Percentiles rank a stretch among this genome's conserved stretches.
Conservation (phyloP, 1,284 basidiomycete genomes). For the Apiotrichum veenhuisii region DNA sequence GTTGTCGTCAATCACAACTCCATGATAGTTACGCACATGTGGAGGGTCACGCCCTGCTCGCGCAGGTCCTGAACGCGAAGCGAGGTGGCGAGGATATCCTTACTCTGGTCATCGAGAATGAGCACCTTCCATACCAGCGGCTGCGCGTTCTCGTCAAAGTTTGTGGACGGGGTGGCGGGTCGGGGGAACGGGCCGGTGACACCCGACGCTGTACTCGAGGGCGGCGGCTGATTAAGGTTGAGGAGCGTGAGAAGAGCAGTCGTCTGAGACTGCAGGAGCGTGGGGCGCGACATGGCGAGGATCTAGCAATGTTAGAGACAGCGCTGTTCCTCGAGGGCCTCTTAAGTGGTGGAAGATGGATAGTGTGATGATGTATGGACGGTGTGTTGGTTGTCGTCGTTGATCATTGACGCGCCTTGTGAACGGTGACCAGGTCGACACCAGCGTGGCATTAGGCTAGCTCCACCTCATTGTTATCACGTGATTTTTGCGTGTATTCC, state of each 20-base stretch:
- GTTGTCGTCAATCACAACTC: slow-evolving; percentile 3
- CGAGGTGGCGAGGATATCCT: slow-evolving; percentile 92
- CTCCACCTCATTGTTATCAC: not conserved
- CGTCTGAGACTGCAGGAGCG: slow-evolving; percentile 53
- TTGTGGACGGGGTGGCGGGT: slow-evolving; percentile 31
- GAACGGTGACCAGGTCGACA: not conserved
- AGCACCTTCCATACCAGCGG: slow-evolving; percentile 96
- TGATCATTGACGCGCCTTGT: no score
- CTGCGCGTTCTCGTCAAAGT: slow-evolving; percentile 45
- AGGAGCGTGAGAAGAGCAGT: slow-evolving; percentile 53
- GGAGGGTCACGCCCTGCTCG: slow-evolving; percentile 93
- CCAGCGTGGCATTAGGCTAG: not conserved
- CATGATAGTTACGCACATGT: slow-evolving; percentile 69
- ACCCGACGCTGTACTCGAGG: slow-evolving; percentile 23
- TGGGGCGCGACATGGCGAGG: slow-evolving; percentile 38
- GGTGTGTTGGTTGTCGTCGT: no score
- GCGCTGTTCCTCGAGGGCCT: not conserved
- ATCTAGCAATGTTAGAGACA: not conserved
- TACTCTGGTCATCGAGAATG: slow-evolving; percentile 89
- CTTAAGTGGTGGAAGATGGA: not conserved
- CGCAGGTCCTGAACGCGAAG: slow-evolving; percentile 93
- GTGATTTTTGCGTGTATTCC: not conserved
- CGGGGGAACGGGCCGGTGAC: slow-evolving; percentile 35
- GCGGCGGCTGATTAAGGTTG: slow-evolving; percentile 50
- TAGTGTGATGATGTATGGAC: not conserved